Conservation (phyloP, 495 filamentous ascomycete species). For the Xylaria castorea region DNA sequence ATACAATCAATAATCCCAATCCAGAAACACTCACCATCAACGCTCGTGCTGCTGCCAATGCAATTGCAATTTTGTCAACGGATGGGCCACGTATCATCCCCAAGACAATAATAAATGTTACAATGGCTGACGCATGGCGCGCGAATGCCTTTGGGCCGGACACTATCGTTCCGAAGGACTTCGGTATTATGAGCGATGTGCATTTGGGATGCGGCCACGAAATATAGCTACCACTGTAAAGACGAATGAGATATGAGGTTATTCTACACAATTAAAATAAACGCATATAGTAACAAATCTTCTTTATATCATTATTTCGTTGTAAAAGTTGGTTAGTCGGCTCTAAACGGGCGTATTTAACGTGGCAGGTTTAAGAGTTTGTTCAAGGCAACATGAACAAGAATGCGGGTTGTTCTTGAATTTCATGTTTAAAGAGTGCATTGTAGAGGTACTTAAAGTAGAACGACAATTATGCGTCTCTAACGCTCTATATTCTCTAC, state of each 20-base stretch:
- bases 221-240: neutral
- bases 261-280: neutral
- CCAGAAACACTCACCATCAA: slow-evolving; percentile 48
- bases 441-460: too few species aligned
- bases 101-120: slow-evolving; percentile 37
- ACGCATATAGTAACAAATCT: neutral
- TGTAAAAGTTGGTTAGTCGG: neutral
- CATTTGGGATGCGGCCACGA: slow-evolving; percentile 17
- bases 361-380: neutral
- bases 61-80: slow-evolving; percentile 46
- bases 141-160: neutral
- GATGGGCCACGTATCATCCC: slow-evolving; percentile 49
- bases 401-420: too few species aligned
- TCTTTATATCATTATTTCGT: neutral
- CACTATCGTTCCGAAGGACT: neutral
- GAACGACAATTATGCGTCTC: too few species aligned
- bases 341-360: neutral
- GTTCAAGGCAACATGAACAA: neutral
- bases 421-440: too few species aligned
- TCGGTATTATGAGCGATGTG: neutral
- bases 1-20: slow-evolving; percentile 50
- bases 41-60: slow-evolving; percentile 51
- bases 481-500: too few species aligned
- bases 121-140: slow-evolving; percentile 5
- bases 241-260: neutral